phyloP scores from a whole-genome alignment of 129 eudicot species.

The Flaveria ramosissima region DNA sequence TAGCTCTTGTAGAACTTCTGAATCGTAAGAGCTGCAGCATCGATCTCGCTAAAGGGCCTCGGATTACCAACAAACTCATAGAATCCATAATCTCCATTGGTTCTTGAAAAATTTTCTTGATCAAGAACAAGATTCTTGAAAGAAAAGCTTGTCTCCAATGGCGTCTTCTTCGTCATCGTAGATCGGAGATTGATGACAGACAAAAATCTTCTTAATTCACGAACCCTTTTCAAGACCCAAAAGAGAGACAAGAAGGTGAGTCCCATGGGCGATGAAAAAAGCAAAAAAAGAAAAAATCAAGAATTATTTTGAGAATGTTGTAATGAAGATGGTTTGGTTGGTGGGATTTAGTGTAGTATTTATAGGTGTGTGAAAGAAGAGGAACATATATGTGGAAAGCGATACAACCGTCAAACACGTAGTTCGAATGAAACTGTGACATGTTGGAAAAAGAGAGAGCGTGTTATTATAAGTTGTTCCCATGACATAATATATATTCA shows the following conservation, averaged over 20 bases:
- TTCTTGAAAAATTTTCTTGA: conserved; percentile 21
- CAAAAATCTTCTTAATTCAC: conserved; percentile 15
- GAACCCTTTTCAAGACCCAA: conserved; percentile 22
- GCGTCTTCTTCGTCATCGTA: neutral
- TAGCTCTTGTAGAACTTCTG: conserved; percentile 74
- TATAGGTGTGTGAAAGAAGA: conserved; percentile 23
- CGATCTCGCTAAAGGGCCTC: conserved; percentile 37
- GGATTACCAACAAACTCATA: conserved; percentile 16
- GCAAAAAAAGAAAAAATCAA: too few species aligned
- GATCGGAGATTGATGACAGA: neutral
- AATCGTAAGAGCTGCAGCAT: conserved; percentile 61
- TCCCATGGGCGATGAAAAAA: conserved; percentile 11
- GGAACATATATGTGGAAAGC: conserved; percentile 29
- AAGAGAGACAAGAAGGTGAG: conserved; percentile 21
- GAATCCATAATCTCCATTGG: conserved; percentile 12
- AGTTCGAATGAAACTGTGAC: conserved; percentile 21
- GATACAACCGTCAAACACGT: conserved; percentile 42
- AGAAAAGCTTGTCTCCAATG: conserved; percentile 18
- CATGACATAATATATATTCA: neutral
- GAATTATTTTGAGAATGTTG: neutral
- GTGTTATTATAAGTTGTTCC: neutral
- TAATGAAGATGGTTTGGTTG: conserved; percentile 14
- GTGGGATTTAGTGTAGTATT: conserved; percentile 17
- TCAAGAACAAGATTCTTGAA: conserved; percentile 42
- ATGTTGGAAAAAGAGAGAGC: conserved; percentile 26